These are phyloP conservation scores for Colletotrichum truncatum DNA, from an alignment of 2,329 filamentous ascomycete species.

Conservation along the genomic window DNA sequence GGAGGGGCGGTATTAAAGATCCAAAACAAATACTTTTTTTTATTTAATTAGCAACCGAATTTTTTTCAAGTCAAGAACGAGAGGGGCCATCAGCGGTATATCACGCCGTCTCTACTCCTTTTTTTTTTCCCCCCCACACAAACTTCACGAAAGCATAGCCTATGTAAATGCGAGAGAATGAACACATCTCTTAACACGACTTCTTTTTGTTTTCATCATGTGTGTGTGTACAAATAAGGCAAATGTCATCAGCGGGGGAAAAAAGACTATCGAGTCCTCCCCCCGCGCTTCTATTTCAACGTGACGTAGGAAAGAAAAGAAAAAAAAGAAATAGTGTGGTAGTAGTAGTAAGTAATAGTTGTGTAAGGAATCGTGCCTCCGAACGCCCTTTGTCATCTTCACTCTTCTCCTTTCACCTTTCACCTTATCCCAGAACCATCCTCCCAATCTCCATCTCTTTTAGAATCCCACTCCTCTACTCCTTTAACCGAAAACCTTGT, in stretches of 20 bases:
- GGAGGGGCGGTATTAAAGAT: background rate
- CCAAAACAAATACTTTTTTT: background rate
- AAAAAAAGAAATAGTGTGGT: no score
- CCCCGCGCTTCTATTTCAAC: background rate
- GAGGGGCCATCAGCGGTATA: background rate
- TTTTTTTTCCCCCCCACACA: no score
- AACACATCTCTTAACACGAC: background rate
- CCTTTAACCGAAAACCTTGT: constrained; percentile 69
- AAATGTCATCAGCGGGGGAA: no score
- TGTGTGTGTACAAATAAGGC: background rate
- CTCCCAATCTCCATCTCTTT: background rate
- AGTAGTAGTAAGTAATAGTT: background rate
- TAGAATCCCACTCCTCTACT: background rate
- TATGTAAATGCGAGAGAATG: background rate
- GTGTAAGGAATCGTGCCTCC: background rate
- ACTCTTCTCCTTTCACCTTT: no score
- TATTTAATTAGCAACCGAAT: constrained; percentile 12
- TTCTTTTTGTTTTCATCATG: background rate
- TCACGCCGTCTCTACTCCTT: background rate
- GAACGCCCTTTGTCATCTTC: no score
- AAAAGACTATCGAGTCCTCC: no score
- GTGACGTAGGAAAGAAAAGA: background rate
- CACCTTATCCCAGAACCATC: no score
- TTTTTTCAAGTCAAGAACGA: background rate
- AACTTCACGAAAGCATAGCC: no score